These are phyloP conservation scores for Coemansia sp. DNA, from an alignment of 192 early-diverging fungal species.

Conservation along the genomic window DNA sequence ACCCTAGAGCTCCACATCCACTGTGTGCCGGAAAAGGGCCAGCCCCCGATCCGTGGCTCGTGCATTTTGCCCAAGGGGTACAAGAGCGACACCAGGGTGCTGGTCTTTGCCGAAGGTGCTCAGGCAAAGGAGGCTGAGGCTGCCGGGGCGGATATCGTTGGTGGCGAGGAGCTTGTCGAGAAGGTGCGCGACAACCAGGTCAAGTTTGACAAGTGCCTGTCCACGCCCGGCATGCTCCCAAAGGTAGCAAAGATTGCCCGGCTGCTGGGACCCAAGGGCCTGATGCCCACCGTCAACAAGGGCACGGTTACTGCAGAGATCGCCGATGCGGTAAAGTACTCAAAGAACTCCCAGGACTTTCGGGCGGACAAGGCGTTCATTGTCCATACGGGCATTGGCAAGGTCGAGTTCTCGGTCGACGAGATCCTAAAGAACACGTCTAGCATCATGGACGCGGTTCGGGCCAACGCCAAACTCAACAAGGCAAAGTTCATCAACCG, in stretches of 20 bases:
- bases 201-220: slow-evolving; percentile 77
- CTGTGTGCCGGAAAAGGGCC: slow-evolving; percentile 66
- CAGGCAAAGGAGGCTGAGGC: slow-evolving; percentile 72
- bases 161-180: slow-evolving; percentile 79
- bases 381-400: slow-evolving; percentile 57
- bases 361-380: slow-evolving; percentile 66
- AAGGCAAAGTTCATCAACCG: slow-evolving; percentile 53
- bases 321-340: slow-evolving; percentile 52
- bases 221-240: slow-evolving; percentile 86
- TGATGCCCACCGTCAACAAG: slow-evolving; percentile 88
- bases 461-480: slow-evolving; percentile 48
- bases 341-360: slow-evolving; percentile 69
- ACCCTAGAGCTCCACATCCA: slow-evolving; percentile 66
- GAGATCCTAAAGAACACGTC: slow-evolving; percentile 51
- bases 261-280: slow-evolving; percentile 86
- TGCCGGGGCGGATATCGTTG: slow-evolving; percentile 79
- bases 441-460: slow-evolving; percentile 57
- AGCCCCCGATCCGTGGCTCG: slow-evolving; percentile 75
- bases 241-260: slow-evolving; percentile 82
- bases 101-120: slow-evolving; percentile 86
- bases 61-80: slow-evolving; percentile 65
- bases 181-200: slow-evolving; percentile 58
- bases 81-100: slow-evolving; percentile 48
- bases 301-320: slow-evolving; percentile 79
- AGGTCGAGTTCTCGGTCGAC: slow-evolving; percentile 24